These are phyloP conservation scores for Fusarium verticillioides DNA, from an alignment of 2,329 filamentous ascomycete species.

Conservation along the genomic window DNA sequence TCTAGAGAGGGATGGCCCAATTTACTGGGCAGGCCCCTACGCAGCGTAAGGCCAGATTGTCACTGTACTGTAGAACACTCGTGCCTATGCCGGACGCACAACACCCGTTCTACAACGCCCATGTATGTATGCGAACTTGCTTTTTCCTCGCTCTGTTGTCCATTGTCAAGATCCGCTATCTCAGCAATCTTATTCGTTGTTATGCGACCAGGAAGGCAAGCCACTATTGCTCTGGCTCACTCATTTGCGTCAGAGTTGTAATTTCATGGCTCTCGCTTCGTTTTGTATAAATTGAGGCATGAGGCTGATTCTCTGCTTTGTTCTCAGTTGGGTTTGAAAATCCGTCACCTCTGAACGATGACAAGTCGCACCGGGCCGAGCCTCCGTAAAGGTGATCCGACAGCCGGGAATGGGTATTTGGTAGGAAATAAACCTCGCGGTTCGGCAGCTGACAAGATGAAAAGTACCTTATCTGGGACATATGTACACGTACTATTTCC, in stretches of 20 bases:
- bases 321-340: not conserved
- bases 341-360: not conserved
- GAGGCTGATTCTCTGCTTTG: not conserved
- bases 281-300: slow-evolving; percentile 3
- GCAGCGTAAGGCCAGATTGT: not conserved
- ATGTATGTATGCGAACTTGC: slow-evolving; percentile 35
- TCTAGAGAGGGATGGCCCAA: not conserved
- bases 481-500: not conserved
- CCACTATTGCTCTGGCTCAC: slow-evolving; percentile 9
- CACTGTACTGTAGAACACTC: not conserved
- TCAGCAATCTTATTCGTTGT: slow-evolving; percentile 16
- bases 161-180: slow-evolving; percentile 11
- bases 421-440: slow-evolving; percentile 5
- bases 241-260: slow-evolving; percentile 25
- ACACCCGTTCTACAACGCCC: slow-evolving; percentile 17
- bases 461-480: not conserved
- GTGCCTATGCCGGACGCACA: slow-evolving; percentile 15
- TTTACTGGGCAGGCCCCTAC: not conserved
- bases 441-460: not conserved
- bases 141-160: slow-evolving; percentile 21
- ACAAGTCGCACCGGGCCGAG: slow-evolving; percentile 21
- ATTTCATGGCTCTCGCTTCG: not conserved
- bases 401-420: slow-evolving; percentile 10
- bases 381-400: slow-evolving; percentile 15
- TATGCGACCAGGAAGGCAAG: not conserved